A percentile compares a stretch with the other conserved stretches of the same genome.
phyloP scores from a whole-genome alignment of 345 rosid species.

The Eutrema japonicum region DNA sequence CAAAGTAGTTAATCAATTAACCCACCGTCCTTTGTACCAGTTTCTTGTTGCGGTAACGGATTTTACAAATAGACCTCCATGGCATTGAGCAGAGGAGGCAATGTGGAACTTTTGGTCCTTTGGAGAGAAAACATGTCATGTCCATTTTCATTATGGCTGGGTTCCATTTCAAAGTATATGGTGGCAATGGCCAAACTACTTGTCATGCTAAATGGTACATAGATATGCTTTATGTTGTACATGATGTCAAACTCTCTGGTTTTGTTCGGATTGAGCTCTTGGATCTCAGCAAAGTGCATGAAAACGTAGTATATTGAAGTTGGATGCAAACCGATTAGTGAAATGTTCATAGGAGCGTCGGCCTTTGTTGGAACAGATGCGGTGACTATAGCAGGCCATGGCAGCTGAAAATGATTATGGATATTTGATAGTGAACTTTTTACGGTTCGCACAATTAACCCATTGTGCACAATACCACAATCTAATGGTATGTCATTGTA shows the following conservation, averaged over 20 bases:
- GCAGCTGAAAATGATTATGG: background rate
- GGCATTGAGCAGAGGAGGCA: slow-evolving; percentile 49
- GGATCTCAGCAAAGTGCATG: slow-evolving; percentile 49
- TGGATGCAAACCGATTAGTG: background rate
- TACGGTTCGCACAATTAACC: no score
- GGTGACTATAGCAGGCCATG: slow-evolving; percentile 39
- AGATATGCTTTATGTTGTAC: slow-evolving; percentile 15
- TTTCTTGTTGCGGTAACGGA: no score
- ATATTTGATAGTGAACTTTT: no score
- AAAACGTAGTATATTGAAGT: slow-evolving; percentile 1
- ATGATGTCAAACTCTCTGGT: slow-evolving; percentile 35
- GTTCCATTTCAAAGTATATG: no score
- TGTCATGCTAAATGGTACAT: background rate
- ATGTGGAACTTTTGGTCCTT: slow-evolving; percentile 23
- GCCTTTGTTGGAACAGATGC: slow-evolving; percentile 40
- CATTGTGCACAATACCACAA: no score
- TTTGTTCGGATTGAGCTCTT: slow-evolving; percentile 30
- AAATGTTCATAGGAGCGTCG: slow-evolving; percentile 1
- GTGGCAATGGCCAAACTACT: no score
- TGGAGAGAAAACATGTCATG: background rate
- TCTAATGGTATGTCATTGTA: no score
- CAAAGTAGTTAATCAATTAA: no score
- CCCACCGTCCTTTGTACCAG: no score
- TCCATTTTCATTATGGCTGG: background rate
- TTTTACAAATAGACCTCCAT: no score